Conservation (phyloP, 768 basidiomycete genomes). For the Cubamyces sp. region DNA sequence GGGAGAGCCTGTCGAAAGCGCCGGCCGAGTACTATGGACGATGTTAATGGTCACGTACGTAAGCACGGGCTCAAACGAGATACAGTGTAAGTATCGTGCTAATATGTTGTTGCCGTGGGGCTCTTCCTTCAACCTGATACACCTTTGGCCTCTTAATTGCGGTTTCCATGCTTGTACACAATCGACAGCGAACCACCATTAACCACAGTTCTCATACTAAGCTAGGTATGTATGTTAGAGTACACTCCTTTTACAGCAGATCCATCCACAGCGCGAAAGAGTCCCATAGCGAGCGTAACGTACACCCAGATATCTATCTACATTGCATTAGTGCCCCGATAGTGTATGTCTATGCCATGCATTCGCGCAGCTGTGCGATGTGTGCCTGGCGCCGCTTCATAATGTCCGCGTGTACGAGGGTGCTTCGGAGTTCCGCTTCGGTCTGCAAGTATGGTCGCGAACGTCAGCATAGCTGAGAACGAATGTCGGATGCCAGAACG, state of each 20-base stretch:
- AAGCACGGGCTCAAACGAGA: no score
- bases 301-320: neutral
- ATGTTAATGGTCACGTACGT: no score
- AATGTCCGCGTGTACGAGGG: conserved; percentile 58
- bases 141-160: no score
- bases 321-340: conserved; percentile 3
- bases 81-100: no score
- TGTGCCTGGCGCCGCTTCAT: conserved; percentile 57
- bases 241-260: neutral
- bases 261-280: conserved; percentile 1
- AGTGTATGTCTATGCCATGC: conserved; percentile 22
- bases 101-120: no score
- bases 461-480: neutral
- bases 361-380: conserved; percentile 36
- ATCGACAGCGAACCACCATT: no score
- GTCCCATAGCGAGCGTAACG: neutral
- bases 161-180: no score
- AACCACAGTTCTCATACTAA: no score
- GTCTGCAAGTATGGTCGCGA: conserved; percentile 18
- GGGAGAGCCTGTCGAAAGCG: no score
- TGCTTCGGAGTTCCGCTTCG: conserved; percentile 53
- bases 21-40: no score
- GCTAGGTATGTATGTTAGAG: neutral
- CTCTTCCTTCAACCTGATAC: no score
- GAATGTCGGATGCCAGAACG: conserved; percentile 24